Conservation (phyloP, 129 eudicot species). For the Flaveria robusta region DNA sequence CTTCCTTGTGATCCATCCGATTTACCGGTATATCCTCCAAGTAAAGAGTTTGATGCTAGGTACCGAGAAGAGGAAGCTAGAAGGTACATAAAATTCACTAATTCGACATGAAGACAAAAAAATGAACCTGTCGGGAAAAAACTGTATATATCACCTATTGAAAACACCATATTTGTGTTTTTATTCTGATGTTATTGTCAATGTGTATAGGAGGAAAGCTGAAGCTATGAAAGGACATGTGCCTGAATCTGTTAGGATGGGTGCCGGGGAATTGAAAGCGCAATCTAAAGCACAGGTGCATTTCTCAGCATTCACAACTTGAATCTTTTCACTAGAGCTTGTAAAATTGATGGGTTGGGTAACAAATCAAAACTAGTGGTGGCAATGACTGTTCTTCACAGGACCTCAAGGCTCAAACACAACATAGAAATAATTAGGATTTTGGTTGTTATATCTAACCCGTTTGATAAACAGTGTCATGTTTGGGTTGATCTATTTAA, state of each 20-base stretch:
- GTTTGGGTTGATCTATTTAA: neutral
- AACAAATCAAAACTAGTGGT: neutral
- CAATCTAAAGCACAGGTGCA: constrained; percentile 40
- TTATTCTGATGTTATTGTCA: constrained; percentile 9
- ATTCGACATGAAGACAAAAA: constrained; percentile 8
- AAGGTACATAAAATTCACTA: constrained; percentile 50
- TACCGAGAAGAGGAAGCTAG: constrained; percentile 74
- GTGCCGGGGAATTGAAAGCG: constrained; percentile 46
- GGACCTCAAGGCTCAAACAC: neutral
- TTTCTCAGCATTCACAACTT: constrained; percentile 35
- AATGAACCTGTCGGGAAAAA: neutral
- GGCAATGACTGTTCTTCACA: neutral
- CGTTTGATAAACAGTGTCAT: neutral
- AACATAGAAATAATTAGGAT: neutral
- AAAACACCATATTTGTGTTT: constrained; percentile 8
- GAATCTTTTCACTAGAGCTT: constrained; percentile 15
- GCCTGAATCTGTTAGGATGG: constrained; percentile 52
- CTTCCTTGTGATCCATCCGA: constrained; percentile 80
- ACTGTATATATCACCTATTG: constrained; percentile 3
- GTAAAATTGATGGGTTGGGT: constrained; percentile 4
- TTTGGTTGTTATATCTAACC: neutral
- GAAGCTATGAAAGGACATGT: constrained; percentile 67
- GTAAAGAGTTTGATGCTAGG: constrained; percentile 86
- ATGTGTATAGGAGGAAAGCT: constrained; percentile 54
- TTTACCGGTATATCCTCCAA: constrained; percentile 86